A percentile compares a stretch with the other conserved stretches of the same genome.
Evolutionary conservation across 1,284 basidiomycete genomes (phyloP).

Genomic region (Trichosporon faecale): DNA sequence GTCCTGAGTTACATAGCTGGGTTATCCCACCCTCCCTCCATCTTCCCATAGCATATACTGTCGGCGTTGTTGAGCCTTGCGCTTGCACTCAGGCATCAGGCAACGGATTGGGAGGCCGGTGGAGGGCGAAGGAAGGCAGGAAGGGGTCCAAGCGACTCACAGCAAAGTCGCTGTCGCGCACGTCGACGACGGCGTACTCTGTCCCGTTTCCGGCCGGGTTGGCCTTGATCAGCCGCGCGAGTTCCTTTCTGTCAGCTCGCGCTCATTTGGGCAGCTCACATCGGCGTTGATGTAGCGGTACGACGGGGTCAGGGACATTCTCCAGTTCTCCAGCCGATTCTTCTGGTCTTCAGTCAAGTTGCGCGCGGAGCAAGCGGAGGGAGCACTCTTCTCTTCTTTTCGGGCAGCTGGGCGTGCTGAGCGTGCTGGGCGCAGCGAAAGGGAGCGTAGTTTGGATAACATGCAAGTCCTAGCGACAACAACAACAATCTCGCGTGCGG

Average conservation of each 20-base stretch:
- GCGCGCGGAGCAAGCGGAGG: background rate
- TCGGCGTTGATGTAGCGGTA: slow-evolving; percentile 49
- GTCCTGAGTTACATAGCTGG: too few species aligned
- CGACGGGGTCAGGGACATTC: slow-evolving; percentile 43
- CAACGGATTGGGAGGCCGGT: too few species aligned
- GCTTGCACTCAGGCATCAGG: too few species aligned
- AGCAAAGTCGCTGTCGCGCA: slow-evolving; percentile 50
- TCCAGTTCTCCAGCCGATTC: background rate
- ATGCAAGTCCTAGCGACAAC: background rate
- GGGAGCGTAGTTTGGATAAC: background rate
- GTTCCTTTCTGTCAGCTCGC: slow-evolving; percentile 34
- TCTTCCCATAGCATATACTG: too few species aligned
- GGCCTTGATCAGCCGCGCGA: slow-evolving; percentile 47
- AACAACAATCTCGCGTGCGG: background rate
- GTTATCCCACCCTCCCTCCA: too few species aligned
- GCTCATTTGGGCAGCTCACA: slow-evolving; percentile 26
- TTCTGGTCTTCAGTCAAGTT: background rate
- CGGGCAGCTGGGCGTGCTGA: background rate
- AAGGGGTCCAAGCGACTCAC: slow-evolving; percentile 28
- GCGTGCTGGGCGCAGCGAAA: background rate
- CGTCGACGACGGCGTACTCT: slow-evolving; percentile 48
- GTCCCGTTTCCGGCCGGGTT: slow-evolving; percentile 30
- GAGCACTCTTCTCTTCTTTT: too few species aligned
- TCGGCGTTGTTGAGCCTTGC: too few species aligned
- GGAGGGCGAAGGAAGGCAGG: too few species aligned